Conservation (phyloP, 768 basidiomycete species). For the Xerocomellus dryophilus region DNA sequence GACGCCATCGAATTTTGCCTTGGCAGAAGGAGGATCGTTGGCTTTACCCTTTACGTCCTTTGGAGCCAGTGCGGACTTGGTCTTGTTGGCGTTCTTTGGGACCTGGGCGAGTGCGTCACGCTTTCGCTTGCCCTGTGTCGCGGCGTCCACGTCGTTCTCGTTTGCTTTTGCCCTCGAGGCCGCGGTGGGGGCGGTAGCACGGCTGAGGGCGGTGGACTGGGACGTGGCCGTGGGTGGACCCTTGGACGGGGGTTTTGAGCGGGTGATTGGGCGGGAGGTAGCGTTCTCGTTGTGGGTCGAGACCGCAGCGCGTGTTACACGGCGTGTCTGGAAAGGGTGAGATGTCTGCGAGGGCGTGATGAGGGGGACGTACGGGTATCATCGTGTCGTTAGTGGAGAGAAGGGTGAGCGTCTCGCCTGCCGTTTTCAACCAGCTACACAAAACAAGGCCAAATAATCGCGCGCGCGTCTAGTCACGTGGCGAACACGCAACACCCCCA, state of each 20-base stretch:
- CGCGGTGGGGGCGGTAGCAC: constrained; percentile 41
- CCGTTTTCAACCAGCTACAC: constrained; percentile 36
- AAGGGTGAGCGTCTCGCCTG: constrained; percentile 23
- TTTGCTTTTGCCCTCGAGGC: constrained; percentile 37
- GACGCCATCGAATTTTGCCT: constrained; percentile 61
- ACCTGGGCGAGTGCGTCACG: constrained; percentile 76
- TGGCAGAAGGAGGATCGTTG: constrained; percentile 38
- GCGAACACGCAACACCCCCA: constrained; percentile 12
- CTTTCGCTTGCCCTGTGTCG: constrained; percentile 63
- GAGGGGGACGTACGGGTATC: constrained; percentile 41
- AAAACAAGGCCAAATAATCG: constrained; percentile 39
- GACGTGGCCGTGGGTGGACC: constrained; percentile 34
- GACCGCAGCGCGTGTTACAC: constrained; percentile 57
- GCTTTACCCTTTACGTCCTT: constrained; percentile 55
- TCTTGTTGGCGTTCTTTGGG: constrained; percentile 45
- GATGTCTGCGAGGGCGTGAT: neutral
- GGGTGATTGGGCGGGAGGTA: constrained; percentile 59
- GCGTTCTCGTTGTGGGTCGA: constrained; percentile 64
- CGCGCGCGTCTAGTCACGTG: constrained; percentile 40
- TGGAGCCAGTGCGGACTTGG: constrained; percentile 36
- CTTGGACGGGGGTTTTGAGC: constrained; percentile 54
- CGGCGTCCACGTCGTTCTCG: constrained; percentile 45
- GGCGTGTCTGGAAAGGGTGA: constrained; percentile 49
- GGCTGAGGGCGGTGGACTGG: constrained; percentile 36
- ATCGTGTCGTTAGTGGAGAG: constrained; percentile 36